Base-by-base conservation (phyloP, 352 stramenopile genomes). In the Phytophthora quininea region DNA sequence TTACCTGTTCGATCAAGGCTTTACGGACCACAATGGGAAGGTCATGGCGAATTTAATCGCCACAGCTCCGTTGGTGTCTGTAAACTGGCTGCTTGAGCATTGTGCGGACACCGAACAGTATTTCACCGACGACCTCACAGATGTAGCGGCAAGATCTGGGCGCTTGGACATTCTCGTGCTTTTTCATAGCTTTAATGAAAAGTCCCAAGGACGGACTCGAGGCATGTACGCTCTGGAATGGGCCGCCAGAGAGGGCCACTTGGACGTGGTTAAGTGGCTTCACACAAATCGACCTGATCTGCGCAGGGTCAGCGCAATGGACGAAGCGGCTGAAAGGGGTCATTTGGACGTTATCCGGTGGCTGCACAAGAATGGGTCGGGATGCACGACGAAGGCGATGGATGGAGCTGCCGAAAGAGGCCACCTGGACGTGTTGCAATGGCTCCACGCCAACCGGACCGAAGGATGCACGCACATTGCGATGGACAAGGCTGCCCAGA, bases 291-390 rank as follows among this genome's bases (percentile, higher is more conserved):
- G 40, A 5, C 40, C 40, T 27, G 40, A 47, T 24, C 15, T 47
- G 40, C 12, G 40, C 15, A 24, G 9, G 19, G 4, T 33, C 5
- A 4, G 30, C 27, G 50, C 59, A 11, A 66, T 66, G 40, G 59
- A 60, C 48, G 31, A 33, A 15, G 50, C 59, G 32, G 49, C 58
- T n/a, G 37, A 31, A 32, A 40, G 31, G 27, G 50, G 50, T 4
- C 12, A 66, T 29, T n/a, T 65, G 29, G 19, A 50, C 6, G 12
- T 65, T 15, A 0, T 58, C 1, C 58, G 54, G 9, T 66, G 59
- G 59, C n/a, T 66, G 24, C 12, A 37, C 10, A 10, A n/a, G 9
- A 59, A 66, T 3, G 40, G 40, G 40, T 15, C 12, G 12, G 40
- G 15, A 24, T 47, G 40, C 15, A 47, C 40, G 6, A 47, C 58